Percentiles rank a stretch among this genome's conserved stretches.
Conservation (phyloP, 768 basidiomycete genomes). For the Tulasnella sp. region DNA sequence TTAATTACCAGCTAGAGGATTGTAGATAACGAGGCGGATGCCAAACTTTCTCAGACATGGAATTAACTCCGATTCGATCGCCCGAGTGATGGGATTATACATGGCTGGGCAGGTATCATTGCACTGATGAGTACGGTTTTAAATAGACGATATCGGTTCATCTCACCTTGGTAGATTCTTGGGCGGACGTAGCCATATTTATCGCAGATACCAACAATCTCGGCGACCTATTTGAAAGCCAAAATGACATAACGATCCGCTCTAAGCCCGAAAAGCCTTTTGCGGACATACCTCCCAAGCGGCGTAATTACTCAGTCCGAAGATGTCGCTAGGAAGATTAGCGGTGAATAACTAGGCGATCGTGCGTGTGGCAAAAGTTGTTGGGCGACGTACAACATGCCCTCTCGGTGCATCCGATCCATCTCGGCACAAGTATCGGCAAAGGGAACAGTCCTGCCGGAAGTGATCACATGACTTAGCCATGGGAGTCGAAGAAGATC, state of each 20-base stretch:
- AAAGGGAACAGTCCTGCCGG: constrained; percentile 30
- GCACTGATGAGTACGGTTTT: constrained; percentile 1
- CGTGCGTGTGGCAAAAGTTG: constrained; percentile 25
- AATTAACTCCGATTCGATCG: constrained; percentile 16
- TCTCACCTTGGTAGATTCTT: constrained; percentile 33
- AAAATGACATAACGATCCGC: constrained; percentile 46
- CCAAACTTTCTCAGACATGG: constrained; percentile 16
- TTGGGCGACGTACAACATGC: constrained; percentile 29
- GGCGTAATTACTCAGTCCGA: constrained; percentile 36
- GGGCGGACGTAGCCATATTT: constrained; percentile 38
- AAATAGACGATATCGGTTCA: neutral
- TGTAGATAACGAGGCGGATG: constrained; percentile 16
- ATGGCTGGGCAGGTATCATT: neutral
- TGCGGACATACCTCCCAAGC: constrained; percentile 23
- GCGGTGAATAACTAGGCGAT: neutral
- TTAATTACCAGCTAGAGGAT: constrained; percentile 14
- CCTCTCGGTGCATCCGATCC: constrained; percentile 40
- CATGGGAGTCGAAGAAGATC: neutral
- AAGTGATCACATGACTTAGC: neutral
- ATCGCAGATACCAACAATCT: constrained; percentile 33
- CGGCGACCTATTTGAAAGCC: constrained; percentile 27
- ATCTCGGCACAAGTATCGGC: constrained; percentile 37
- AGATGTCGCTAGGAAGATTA: constrained; percentile 20
- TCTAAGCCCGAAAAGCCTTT: constrained; percentile 44
- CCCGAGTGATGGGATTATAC: constrained; percentile 15